A percentile compares a stretch with the other conserved stretches of the same genome.
Conservation (phyloP, 164 flowering plant species). For the Magnolia kwangsiensis region DNA sequence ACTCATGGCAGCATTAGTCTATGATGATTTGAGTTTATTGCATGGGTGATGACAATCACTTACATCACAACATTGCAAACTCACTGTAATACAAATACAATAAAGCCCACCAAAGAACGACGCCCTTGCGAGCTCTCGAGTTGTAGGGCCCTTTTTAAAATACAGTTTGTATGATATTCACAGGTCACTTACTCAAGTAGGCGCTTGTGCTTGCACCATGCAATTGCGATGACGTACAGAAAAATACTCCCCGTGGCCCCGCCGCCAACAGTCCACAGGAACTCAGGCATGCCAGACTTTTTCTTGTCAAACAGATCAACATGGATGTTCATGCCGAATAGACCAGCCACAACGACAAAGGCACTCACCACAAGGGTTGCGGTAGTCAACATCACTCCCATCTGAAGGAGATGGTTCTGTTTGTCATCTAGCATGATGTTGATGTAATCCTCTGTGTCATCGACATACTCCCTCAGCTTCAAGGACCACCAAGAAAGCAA, state of each 20-base stretch:
- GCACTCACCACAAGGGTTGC: conserved; percentile 86
- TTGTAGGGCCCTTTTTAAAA: neutral
- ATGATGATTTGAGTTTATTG: no score
- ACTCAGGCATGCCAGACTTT: conserved; percentile 40
- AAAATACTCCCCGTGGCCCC: conserved; percentile 51
- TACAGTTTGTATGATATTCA: neutral
- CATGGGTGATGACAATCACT: neutral
- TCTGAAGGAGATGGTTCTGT: conserved; percentile 90
- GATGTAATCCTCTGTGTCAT: conserved; percentile 97
- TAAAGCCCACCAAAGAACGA: neutral
- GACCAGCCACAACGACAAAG: conserved; percentile 72
- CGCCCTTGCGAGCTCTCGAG: neutral
- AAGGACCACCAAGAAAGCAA: conserved; percentile 12
- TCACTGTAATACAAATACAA: neutral
- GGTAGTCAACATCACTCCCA: conserved; percentile 92
- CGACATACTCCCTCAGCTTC: conserved; percentile 93
- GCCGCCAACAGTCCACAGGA: conserved; percentile 68
- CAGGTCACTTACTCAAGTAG: conserved; percentile 50
- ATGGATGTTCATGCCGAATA: conserved; percentile 84
- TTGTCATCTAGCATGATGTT: conserved; percentile 98
- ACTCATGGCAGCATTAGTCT: no score
- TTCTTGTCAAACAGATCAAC: conserved; percentile 58
- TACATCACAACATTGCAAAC: neutral
- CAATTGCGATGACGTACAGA: conserved; percentile 68
- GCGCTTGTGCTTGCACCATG: conserved; percentile 86